Percentiles rank a stretch among this genome's conserved stretches.
These are phyloP conservation scores for Pseudozyma sp. DNA, from an alignment of 1,284 basidiomycete species.

Conservation along the genomic window DNA sequence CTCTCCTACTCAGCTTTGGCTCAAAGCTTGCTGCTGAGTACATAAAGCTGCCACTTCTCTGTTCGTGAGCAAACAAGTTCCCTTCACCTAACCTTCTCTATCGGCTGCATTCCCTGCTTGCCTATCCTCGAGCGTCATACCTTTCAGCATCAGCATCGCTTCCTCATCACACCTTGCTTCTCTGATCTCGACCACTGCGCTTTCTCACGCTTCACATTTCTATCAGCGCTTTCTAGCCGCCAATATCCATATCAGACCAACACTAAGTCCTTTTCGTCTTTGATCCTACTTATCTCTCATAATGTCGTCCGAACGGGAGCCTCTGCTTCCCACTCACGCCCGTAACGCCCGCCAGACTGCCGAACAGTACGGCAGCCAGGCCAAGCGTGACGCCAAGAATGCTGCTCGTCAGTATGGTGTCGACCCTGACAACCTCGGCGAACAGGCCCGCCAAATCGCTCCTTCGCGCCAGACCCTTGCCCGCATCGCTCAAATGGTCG, in stretches of 20 bases:
- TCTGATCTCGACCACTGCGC: too few species aligned
- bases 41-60: slow-evolving; percentile 1
- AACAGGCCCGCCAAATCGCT: slow-evolving; percentile 29
- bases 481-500: slow-evolving; percentile 48
- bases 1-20: background rate
- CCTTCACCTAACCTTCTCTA: background rate
- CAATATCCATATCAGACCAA: background rate
- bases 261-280: background rate
- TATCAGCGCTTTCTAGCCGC: background rate
- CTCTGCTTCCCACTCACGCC: slow-evolving; percentile 45
- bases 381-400: slow-evolving; percentile 41
- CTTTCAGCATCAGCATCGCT: background rate
- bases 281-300: background rate
- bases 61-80: background rate
- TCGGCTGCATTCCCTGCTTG: slow-evolving; percentile 8
- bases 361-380: slow-evolving; percentile 31
- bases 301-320: slow-evolving; percentile 50
- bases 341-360: slow-evolving; percentile 26
- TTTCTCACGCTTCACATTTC: background rate
- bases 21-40: background rate
- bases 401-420: slow-evolving; percentile 44
- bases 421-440: slow-evolving; percentile 42
- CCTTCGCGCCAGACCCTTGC: slow-evolving; percentile 47
- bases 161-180: too few species aligned
- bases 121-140: background rate